Conservation (phyloP, 1,284 basidiomycete genomes). For the Xerocomus amazonicus region DNA sequence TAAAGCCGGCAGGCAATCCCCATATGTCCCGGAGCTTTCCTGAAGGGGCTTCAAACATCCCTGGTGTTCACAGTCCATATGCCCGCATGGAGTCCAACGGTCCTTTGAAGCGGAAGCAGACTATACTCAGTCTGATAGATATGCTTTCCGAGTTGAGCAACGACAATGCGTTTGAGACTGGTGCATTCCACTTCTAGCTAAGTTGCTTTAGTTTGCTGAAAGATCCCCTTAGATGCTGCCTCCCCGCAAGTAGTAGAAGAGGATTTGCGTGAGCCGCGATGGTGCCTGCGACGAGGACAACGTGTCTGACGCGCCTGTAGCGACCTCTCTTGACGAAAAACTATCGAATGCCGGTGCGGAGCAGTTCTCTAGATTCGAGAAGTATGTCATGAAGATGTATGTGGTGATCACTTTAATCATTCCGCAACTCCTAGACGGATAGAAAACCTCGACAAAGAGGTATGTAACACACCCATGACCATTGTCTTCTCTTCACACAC, state of each 20-base stretch:
- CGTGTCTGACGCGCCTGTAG: slow-evolving; percentile 14
- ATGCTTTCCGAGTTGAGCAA: slow-evolving; percentile 55
- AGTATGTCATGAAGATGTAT: slow-evolving; percentile 18
- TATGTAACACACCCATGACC: slow-evolving; percentile 7
- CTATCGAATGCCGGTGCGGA: slow-evolving; percentile 34
- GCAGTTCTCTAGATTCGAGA: slow-evolving; percentile 32
- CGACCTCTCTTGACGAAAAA: slow-evolving; percentile 34
- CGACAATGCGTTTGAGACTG: slow-evolving; percentile 42
- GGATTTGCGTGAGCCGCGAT: slow-evolving; percentile 46
- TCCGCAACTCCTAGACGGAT: slow-evolving; percentile 23
- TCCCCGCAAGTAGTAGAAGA: slow-evolving; percentile 53
- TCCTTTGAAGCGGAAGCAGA: slow-evolving; percentile 50
- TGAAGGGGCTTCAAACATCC: slow-evolving; percentile 30
- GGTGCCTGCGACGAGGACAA: not conserved
- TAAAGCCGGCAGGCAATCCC: slow-evolving; percentile 22
- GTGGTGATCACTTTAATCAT: not conserved
- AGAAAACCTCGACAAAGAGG: slow-evolving; percentile 35
- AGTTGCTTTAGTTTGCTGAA: slow-evolving; percentile 6
- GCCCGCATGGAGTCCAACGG: slow-evolving; percentile 28
- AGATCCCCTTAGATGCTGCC: slow-evolving; percentile 27
- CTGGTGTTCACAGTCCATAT: slow-evolving; percentile 29
- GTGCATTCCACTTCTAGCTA: slow-evolving; percentile 34
- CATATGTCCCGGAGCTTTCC: slow-evolving; percentile 29
- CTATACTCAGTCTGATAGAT: slow-evolving; percentile 63
- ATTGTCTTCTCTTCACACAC: slow-evolving; percentile 13